Conservation (phyloP, 2,329 filamentous ascomycete genomes). For the Colletotrichum tamarilloi region DNA sequence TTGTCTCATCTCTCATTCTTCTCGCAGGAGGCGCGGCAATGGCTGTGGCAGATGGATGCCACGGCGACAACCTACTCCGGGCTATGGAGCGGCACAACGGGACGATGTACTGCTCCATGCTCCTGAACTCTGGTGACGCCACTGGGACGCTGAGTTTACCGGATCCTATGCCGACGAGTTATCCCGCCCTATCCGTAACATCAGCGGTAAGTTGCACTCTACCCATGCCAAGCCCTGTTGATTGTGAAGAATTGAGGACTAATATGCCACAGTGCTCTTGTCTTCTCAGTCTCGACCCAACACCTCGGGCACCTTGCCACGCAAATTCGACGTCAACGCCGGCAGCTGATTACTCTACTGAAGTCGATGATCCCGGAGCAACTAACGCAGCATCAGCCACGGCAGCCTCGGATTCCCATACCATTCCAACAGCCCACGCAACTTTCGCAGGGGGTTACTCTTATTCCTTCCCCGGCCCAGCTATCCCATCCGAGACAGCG, state of each 20-base stretch:
- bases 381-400: neutral
- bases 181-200: neutral
- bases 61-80: slow-evolving; percentile 34
- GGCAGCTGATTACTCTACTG: neutral
- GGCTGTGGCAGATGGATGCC: slow-evolving; percentile 20
- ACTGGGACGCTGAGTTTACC: neutral
- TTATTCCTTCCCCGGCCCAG: neutral
- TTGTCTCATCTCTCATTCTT: neutral
- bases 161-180: slow-evolving; percentile 13
- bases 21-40: neutral
- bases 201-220: slow-evolving; percentile 21
- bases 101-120: slow-evolving; percentile 24
- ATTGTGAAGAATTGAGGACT: neutral
- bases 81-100: slow-evolving; percentile 29
- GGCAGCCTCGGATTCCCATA: neutral
- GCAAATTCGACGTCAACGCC: neutral
- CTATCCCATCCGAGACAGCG: neutral
- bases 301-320: neutral
- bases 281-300: slow-evolving; percentile 1
- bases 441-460: slow-evolving; percentile 13
- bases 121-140: neutral
- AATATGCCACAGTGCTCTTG: slow-evolving; percentile 24
- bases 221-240: no score
- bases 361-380: no score
- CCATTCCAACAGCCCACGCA: neutral